Evolutionary conservation across 1,284 basidiomycete species (phyloP).

Genomic region (Sphagnurus paluster): DNA sequence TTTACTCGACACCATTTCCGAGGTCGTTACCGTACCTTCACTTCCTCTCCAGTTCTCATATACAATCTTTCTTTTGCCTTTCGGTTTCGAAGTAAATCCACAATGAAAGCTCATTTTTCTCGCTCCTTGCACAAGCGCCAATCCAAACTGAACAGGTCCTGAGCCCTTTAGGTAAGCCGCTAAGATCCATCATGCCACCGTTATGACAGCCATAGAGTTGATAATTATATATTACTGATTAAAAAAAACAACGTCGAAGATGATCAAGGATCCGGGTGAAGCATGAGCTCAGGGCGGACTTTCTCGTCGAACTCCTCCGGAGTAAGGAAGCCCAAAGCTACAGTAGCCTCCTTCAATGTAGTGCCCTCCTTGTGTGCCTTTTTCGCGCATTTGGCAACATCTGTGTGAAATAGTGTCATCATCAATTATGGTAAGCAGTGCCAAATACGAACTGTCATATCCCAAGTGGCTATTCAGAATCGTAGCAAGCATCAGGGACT

Average conservation of each 20-base stretch:
- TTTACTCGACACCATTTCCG: conserved; percentile 10
- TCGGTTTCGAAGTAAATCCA: conserved; percentile 13
- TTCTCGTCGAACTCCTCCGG: conserved; percentile 94
- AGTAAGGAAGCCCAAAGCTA: conserved; percentile 83
- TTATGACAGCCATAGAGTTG: neutral
- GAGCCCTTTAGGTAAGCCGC: conserved; percentile 9
- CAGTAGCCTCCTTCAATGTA: conserved; percentile 93
- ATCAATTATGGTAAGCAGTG: conserved; percentile 14
- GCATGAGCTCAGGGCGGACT: conserved; percentile 92
- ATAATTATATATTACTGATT: neutral
- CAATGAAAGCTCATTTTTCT: conserved; percentile 2
- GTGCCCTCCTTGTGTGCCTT: conserved; percentile 99
- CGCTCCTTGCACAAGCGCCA: conserved; percentile 1
- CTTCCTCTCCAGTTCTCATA: conserved; percentile 9
- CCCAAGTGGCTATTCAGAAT: conserved; percentile 92
- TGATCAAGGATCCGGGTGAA: conserved; percentile 61
- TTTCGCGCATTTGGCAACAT: conserved; percentile 98
- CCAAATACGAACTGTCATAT: conserved; percentile 80
- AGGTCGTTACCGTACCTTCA: conserved; percentile 1
- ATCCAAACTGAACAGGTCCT: neutral
- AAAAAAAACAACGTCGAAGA: neutral
- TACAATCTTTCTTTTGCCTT: conserved; percentile 13
- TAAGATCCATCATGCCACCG: conserved; percentile 13
- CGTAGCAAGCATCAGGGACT: conserved; percentile 96
- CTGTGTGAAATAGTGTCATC: conserved; percentile 40